Base-by-base conservation (phyloP, 2,329 filamentous ascomycete species). In the Gremmenia infestans region DNA sequence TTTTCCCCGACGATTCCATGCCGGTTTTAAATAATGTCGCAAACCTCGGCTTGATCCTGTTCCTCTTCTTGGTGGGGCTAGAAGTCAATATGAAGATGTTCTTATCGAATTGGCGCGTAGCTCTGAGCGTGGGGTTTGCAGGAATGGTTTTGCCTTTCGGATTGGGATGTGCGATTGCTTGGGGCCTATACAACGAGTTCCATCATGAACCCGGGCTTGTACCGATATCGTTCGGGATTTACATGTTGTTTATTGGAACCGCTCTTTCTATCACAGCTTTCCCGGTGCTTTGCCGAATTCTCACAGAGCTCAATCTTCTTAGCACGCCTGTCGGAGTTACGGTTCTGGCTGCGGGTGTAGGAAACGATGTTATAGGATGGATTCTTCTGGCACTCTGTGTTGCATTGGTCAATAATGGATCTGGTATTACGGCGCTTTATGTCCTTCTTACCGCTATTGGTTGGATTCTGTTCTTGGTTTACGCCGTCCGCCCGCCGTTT, bases 301-400 rank as follows among this genome's bases (percentile, higher is more conserved):
- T 97, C 62, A 93, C 91, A 0, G 92, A 96, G 71, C 77, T 97
- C 52, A 94, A 96, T 65, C 78, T 97, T 50, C 83, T 97, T 4
- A 76, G 81, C 53, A 94, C 91, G 2, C 82, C 87, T 0, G 92
- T 96, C 5, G 92, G 92, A 67, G 83, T 96, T 37, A 95, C 95
- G 39, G 89, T 92, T 1, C 79, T 97, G 8, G 91, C 92, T 3
- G 92, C 92, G 5, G 93, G 93, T 51, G 91, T 97, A 14, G 91
- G 90, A 1, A 97, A 97, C 69, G 93, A 97, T 68, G 91, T 94
- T 15, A 83, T 88, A 3, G 89, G 90, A 55, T 97, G 93, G 93
- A 87, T 97, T 62, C 77, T 97, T 15, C 84, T 97, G 23, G 93
- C 93, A 0, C 85, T 97, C 28, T 97, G 93, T 63, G 92, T 97